Conservation (phyloP, 345 rosid genomes). For the Physaria fendleri region DNA sequence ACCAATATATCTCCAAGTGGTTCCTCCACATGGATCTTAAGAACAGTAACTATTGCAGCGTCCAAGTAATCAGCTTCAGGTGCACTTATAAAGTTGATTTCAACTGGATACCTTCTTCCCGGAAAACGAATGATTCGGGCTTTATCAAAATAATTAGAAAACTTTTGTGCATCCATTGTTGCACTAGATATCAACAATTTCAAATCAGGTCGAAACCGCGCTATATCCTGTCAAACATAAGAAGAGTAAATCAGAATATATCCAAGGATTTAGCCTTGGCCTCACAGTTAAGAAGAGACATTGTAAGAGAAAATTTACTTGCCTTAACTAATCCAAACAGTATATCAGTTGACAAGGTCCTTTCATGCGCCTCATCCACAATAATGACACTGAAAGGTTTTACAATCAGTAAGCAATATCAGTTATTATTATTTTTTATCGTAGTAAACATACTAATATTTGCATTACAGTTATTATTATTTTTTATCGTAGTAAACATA, state of each 20-base stretch:
- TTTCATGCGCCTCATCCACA: constrained; percentile 97
- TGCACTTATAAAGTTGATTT: constrained; percentile 63
- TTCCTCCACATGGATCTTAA: constrained; percentile 63
- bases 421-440: no score
- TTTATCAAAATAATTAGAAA: constrained; percentile 70
- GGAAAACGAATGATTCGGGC: constrained; percentile 86
- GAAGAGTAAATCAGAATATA: constrained; percentile 1
- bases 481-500: no score
- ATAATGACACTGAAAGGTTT: constrained; percentile 55
- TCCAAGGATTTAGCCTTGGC: not conserved
- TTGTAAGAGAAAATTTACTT: constrained; percentile 23
- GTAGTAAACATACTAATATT: no score
- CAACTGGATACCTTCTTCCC: constrained; percentile 85
- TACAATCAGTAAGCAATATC: constrained; percentile 3
- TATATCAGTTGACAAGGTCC: constrained; percentile 79
- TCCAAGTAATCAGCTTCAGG: constrained; percentile 92
- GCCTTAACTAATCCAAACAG: constrained; percentile 81
- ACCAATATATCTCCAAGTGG: constrained; percentile 71
- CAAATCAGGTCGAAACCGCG: constrained; percentile 63
- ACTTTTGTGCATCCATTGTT: constrained; percentile 86
- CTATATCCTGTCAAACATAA: constrained; percentile 54
- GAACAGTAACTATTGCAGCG: constrained; percentile 73
- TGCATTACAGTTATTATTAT: no score
- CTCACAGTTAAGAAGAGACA: not conserved
- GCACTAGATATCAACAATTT: constrained; percentile 84